Conservation (phyloP, 2,329 filamentous ascomycete species). For the Aspergillus sergii region DNA sequence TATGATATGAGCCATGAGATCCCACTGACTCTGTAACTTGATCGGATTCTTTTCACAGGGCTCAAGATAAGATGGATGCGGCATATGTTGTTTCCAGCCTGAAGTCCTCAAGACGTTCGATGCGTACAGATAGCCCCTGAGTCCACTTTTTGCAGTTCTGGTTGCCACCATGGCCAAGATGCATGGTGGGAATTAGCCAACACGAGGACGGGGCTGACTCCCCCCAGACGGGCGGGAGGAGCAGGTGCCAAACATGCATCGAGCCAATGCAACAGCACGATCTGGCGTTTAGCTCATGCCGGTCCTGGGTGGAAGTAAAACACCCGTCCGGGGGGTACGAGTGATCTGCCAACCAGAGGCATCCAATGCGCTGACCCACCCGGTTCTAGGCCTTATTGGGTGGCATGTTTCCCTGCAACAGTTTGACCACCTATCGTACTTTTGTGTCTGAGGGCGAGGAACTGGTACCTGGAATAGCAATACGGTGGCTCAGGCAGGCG, state of each 20-base stretch:
- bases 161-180: not conserved
- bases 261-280: not conserved
- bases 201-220: not conserved
- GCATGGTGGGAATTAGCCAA: not conserved
- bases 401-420: not conserved
- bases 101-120: not conserved
- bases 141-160: not conserved
- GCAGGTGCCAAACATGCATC: not conserved
- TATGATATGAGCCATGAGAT: not conserved
- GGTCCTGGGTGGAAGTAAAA: not conserved
- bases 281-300: not conserved
- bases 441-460: not conserved
- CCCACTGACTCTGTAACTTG: not conserved
- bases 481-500: not conserved
- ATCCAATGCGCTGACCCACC: not conserved
- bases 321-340: not conserved
- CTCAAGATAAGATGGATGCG: not conserved
- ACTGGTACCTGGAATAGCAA: not conserved
- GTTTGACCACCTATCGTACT: not conserved
- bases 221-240: not conserved
- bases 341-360: not conserved
- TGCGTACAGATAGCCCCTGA: not conserved
- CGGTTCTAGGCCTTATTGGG: not conserved
- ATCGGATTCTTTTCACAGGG: not conserved
- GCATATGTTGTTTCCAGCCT: not conserved